Evolutionary conservation across 1,139 yeast species (phyloP), one percentile per base, ranked within the genome.

Genomic region (Lizanozyma gosingica): DNA sequence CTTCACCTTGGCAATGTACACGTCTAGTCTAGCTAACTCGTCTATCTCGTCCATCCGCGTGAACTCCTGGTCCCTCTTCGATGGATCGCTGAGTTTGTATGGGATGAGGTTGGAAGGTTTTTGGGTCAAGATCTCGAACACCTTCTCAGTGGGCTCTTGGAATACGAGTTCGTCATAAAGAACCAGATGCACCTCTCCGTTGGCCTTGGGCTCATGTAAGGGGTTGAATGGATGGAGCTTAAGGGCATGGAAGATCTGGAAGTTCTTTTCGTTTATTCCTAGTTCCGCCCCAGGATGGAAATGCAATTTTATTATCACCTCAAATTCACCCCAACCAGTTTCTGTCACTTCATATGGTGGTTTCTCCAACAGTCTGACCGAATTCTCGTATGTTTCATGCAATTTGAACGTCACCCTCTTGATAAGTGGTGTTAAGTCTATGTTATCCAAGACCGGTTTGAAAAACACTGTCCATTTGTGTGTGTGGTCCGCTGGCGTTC

Each of bases 241-340:
- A 50, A 92, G 66, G 47, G 86, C 95, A 57, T 92, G 98, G 55
- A 87, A 87, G 41, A 92, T 70, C 43, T 81, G 86, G 40, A 92
- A 67, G 57, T 84, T 83, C 65, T 92, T 94, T 57, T 94, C 99
- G 51, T 82, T 82, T 32, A 70, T 67, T 3, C 74, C 74, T 38
- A 70, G 53, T 39, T 70, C 76, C 15, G 94, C 83, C 32, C 87
- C 95, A 18, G 82, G 73, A 36, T 82, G 83, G 61, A 92, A 92
- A 59, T 82, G 90, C 32, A 92, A 76, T 58, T 90, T 86, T 43
- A 92, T 81, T 35, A 84, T 78, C 46, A 94, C 84, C 55, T 92
- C 99, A 62, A 92, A 92, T 60, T 92, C 99, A 46, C 99, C 99
- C 99, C 99, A 92, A 0, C 99, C 99, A 0, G 97, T 86, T 56